Evolutionary conservation across 805 yeast genomes (phyloP), one percentile per base, ranked within the genome.

Genomic region (Kodamaea kakaduensis): DNA sequence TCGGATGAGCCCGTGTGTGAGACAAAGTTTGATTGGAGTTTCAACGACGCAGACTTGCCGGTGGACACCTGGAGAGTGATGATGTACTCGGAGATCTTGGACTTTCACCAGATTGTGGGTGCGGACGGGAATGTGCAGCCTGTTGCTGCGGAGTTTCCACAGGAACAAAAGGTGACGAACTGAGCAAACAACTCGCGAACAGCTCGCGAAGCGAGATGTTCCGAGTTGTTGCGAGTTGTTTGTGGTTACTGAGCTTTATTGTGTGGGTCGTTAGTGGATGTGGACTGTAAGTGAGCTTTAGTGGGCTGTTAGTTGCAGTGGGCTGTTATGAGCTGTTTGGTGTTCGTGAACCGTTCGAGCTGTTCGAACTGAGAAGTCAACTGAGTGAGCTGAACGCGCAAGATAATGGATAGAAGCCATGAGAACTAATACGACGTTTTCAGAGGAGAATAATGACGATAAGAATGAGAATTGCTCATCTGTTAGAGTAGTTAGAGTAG

Each of bases 61-160:
- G 93, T 93, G 12, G 97, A 93, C 54, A 87, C 96, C 9, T 90
- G 98, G 98, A 80, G 95, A 66, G 95, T 88, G 13, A 90, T 93
- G 97, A 90, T 93, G 96, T 93, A 93, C 64, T 83, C 95, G 35
- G 98, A 90, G 64, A 93, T 90, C 43, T 70, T 93, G 47, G 97
- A 90, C 58, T 90, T 88, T 75, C 97, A 90, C 61, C 95, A 88
- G 59, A 85, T 84, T 40, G 89, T 81, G 27, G 83, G 69, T 17
- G 56, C 48, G 19, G 54, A 41, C 17, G 49, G 43, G 8, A 20
- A 16, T n/a, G 46, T 19, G 7, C 24, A 5, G n/a, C 19, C 29
- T 15, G 17, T 13, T 14, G 12, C 26, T 8, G 13, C 33, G 7
- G 33, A 31, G 17, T 31, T 31, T 15, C 19, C 33, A 3, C 31